Conservation (phyloP, 1,284 basidiomycete genomes). For the Papiliotrema laurentii region DNA sequence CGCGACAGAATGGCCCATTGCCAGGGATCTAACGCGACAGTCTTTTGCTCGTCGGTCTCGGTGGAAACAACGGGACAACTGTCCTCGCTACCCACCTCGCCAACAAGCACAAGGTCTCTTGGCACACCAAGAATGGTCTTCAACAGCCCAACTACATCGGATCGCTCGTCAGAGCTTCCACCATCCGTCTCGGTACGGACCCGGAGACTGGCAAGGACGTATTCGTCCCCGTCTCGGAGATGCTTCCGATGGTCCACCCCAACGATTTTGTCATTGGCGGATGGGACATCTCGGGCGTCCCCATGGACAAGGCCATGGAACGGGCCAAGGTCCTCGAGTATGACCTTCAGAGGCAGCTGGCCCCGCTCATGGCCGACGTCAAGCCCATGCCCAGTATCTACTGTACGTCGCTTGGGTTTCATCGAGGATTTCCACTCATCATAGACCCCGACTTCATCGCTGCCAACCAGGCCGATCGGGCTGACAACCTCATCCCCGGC, state of each 20-base stretch:
- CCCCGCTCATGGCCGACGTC: conserved; percentile 75
- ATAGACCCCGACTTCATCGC: conserved; percentile 81
- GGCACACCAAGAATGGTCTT: conserved; percentile 89
- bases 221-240: conserved; percentile 85
- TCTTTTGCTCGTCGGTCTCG: conserved; percentile 93
- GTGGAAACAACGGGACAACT: conserved; percentile 97
- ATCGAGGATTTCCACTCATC: not conserved
- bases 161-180: conserved; percentile 83
- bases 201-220: conserved; percentile 81
- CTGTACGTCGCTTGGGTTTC: conserved; percentile 47
- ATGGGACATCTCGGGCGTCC: conserved; percentile 88
- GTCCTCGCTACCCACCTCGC: conserved; percentile 92
- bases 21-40: too few relatives aligned
- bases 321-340: conserved; percentile 93
- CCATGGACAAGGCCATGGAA: conserved; percentile 88
- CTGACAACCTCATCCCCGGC: conserved; percentile 78
- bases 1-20: too few relatives aligned
- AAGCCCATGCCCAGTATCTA: conserved; percentile 92
- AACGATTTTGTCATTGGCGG: conserved; percentile 97
- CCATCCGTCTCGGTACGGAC: conserved; percentile 85
- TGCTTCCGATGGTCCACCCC: conserved; percentile 97
- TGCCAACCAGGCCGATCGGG: conserved; percentile 93
- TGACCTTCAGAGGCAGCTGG: conserved; percentile 94
- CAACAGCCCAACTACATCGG: conserved; percentile 97
- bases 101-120: conserved; percentile 90